These are phyloP conservation scores for Colletotrichum sidae DNA, from an alignment of 2,329 filamentous ascomycete genomes.

Conservation along the genomic window DNA sequence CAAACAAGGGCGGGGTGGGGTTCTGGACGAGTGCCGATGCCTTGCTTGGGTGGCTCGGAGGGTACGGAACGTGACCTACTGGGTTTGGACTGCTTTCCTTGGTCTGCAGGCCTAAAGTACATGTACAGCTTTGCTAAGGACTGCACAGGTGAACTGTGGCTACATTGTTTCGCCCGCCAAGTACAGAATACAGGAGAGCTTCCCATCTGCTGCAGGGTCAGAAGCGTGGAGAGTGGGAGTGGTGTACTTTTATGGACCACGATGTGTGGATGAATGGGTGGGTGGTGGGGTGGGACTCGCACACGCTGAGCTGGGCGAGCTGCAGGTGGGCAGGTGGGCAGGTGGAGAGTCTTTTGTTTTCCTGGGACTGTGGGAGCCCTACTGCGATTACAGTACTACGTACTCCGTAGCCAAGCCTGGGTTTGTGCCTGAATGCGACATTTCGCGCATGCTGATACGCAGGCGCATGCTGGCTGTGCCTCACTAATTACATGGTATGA, in stretches of 20 bases:
- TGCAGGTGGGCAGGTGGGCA: too few relatives aligned
- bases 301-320: too few relatives aligned
- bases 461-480: background rate
- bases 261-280: too few relatives aligned
- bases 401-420: conserved; percentile 6
- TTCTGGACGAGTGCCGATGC: conserved; percentile 36
- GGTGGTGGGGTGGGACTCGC: too few relatives aligned
- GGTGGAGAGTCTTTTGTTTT: conserved; percentile 21
- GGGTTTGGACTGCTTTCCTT: too few relatives aligned
- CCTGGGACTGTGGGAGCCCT: conserved; percentile 23
- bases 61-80: conserved; percentile 17
- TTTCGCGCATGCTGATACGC: conserved; percentile 13
- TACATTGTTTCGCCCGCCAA: too few relatives aligned
- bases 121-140: conserved; percentile 10
- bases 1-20: conserved; percentile 32
- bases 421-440: conserved; percentile 30
- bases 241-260: too few relatives aligned
- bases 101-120: conserved; percentile 1
- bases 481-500: background rate
- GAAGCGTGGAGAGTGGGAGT: conserved; percentile 4
- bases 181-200: too few relatives aligned
- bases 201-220: conserved; percentile 20
- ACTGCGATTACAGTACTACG: too few relatives aligned
- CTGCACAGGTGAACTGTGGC: too few relatives aligned
- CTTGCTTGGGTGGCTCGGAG: conserved; percentile 34